Percentiles rank a stretch among this genome's conserved stretches.
phyloP scores from a whole-genome alignment of 2,329 filamentous ascomycete species.

The Penicillium sp. region DNA sequence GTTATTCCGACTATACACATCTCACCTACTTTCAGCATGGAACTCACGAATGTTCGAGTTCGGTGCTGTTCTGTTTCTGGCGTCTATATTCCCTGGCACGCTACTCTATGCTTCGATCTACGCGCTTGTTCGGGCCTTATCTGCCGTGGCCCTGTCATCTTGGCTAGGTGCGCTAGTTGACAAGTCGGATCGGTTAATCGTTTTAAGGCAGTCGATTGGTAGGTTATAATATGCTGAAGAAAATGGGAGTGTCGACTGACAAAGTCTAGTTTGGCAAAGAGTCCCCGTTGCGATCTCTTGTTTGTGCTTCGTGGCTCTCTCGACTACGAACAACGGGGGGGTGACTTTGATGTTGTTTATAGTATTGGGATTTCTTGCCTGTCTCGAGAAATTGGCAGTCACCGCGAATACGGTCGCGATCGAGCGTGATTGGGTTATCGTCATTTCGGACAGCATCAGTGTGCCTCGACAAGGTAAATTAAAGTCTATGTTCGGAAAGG shows the following conservation, averaged over 20 bases:
- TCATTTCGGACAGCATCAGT: constrained; percentile 33
- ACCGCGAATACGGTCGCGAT: constrained; percentile 67
- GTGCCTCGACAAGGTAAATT: constrained; percentile 43
- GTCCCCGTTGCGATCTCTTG: constrained; percentile 51
- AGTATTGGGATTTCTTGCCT: constrained; percentile 56
- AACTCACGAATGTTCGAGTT: constrained; percentile 66
- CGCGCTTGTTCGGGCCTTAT: constrained; percentile 59
- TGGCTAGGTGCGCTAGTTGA: constrained; percentile 63
- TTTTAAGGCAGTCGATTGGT: constrained; percentile 53
- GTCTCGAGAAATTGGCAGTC: constrained; percentile 66
- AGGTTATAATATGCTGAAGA: constrained; percentile 11
- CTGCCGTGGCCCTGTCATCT: constrained; percentile 60
- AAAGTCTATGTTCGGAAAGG: not conserved
- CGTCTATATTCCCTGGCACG: constrained; percentile 57
- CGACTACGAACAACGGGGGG: constrained; percentile 5
- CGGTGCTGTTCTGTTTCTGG: constrained; percentile 60
- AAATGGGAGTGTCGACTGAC: not conserved
- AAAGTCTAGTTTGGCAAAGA: constrained; percentile 34
- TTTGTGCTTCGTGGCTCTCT: constrained; percentile 44
- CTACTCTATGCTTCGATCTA: constrained; percentile 69
- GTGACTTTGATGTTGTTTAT: constrained; percentile 29
- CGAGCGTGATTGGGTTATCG: constrained; percentile 65
- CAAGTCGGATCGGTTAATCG: constrained; percentile 49
- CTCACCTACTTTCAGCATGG: constrained; percentile 64
- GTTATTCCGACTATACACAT: constrained; percentile 51